Evolutionary conservation across 2,329 filamentous ascomycete genomes (phyloP).

Genomic region (Penicillium sp.): DNA sequence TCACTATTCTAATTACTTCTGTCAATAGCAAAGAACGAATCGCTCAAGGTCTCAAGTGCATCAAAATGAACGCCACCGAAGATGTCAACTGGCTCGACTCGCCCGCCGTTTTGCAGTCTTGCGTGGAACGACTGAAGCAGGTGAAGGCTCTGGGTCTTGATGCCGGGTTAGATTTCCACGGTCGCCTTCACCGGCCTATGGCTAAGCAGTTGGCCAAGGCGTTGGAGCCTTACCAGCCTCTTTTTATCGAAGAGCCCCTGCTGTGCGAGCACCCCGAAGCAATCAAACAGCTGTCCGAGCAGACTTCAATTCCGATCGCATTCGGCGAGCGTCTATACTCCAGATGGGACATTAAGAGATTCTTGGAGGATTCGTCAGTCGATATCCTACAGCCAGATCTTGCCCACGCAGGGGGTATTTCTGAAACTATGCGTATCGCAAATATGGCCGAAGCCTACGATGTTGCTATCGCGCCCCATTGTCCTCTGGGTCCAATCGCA

Average conservation of each 20-base stretch:
- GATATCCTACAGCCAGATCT: slow-evolving; percentile 75
- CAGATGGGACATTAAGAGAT: slow-evolving; percentile 71
- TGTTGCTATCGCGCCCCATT: slow-evolving; percentile 71
- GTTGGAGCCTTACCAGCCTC: slow-evolving; percentile 64
- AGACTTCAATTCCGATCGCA: slow-evolving; percentile 71
- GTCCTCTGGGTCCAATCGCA: slow-evolving; percentile 70
- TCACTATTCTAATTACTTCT: not conserved
- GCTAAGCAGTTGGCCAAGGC: slow-evolving; percentile 70
- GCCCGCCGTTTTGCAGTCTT: slow-evolving; percentile 61
- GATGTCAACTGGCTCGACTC: slow-evolving; percentile 76
- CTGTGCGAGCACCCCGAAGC: slow-evolving; percentile 67
- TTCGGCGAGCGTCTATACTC: slow-evolving; percentile 71
- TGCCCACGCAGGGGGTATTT: slow-evolving; percentile 69
- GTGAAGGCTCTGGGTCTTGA: slow-evolving; percentile 72
- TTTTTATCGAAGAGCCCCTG: slow-evolving; percentile 75
- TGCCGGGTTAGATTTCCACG: slow-evolving; percentile 76
- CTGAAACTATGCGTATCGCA: slow-evolving; percentile 67
- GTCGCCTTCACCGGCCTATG: slow-evolving; percentile 74
- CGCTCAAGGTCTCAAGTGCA: slow-evolving; percentile 41
- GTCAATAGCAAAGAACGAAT: slow-evolving; percentile 43
- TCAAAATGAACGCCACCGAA: slow-evolving; percentile 81
- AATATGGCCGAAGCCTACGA: slow-evolving; percentile 72
- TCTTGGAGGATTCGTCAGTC: slow-evolving; percentile 65
- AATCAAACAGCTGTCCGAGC: slow-evolving; percentile 60
- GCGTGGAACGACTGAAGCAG: slow-evolving; percentile 64